Percentiles rank a stretch among this genome's conserved stretches.
These are phyloP conservation scores for Pseudogymnoascus verrucosus DNA, from an alignment of 2,329 filamentous ascomycete species.

Conservation along the genomic window DNA sequence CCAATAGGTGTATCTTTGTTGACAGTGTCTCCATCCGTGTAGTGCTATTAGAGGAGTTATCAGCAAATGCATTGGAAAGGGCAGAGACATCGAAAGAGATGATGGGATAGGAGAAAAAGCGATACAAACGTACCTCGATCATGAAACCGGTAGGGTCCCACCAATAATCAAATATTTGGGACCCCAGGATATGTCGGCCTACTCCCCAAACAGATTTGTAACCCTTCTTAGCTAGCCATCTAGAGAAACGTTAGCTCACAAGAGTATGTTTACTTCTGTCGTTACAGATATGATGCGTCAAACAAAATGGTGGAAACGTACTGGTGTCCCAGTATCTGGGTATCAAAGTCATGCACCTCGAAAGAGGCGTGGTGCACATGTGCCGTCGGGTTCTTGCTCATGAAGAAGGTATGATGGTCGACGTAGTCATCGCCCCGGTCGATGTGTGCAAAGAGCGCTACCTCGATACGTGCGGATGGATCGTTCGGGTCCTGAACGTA, in stretches of 20 bases:
- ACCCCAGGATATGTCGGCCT: slow-evolving; percentile 50
- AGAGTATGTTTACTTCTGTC: neutral
- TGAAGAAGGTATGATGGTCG: slow-evolving; percentile 51
- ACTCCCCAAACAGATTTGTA: slow-evolving; percentile 62
- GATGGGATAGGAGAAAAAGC: neutral
- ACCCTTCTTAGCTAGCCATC: slow-evolving; percentile 51
- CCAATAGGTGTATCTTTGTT: slow-evolving; percentile 46
- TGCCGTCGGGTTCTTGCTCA: slow-evolving; percentile 28
- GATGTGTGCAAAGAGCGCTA: slow-evolving; percentile 45
- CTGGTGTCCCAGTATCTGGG: slow-evolving; percentile 56
- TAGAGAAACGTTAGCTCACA: slow-evolving; percentile 4
- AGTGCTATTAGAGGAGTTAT: slow-evolving; percentile 36
- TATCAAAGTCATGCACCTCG: slow-evolving; percentile 65
- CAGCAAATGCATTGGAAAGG: neutral
- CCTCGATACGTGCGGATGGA: slow-evolving; percentile 25
- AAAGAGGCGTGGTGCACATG: slow-evolving; percentile 56
- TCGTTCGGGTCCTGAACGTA: slow-evolving; percentile 10
- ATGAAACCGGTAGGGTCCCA: slow-evolving; percentile 52
- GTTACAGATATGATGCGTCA: neutral
- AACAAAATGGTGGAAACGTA: neutral
- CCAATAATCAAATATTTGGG: slow-evolving; percentile 67
- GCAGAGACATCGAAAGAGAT: neutral
- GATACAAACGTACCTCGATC: slow-evolving; percentile 36
- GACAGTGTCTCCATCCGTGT: slow-evolving; percentile 60
- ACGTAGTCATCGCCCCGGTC: slow-evolving; percentile 41